Conservation (phyloP, 164 flowering plant species). For the Kalanchoe fedtschenkoi region DNA sequence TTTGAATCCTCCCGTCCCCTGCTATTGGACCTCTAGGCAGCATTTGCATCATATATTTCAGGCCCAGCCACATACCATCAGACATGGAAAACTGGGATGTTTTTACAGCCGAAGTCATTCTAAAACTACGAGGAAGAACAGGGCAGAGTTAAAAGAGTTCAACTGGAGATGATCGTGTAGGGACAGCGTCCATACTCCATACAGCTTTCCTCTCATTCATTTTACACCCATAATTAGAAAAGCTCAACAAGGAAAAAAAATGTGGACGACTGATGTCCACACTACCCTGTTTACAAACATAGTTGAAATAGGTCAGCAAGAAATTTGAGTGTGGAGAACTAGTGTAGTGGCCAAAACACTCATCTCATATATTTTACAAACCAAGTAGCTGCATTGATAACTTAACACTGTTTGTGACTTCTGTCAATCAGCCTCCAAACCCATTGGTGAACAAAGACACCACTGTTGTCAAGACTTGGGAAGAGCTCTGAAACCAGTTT, state of each 20-base stretch:
- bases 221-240: neutral
- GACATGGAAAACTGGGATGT: constrained; percentile 7
- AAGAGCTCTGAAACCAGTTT: constrained; percentile 43
- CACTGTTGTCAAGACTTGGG: constrained; percentile 42
- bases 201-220: neutral
- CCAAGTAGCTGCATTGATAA: constrained; percentile 1
- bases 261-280: too few relatives aligned
- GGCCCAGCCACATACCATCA: constrained; percentile 12
- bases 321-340: constrained; percentile 1
- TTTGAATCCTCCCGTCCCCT: too few relatives aligned
- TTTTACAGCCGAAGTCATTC: too few relatives aligned
- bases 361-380: constrained; percentile 9
- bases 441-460: constrained; percentile 74
- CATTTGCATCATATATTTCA: too few relatives aligned
- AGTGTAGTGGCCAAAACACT: constrained; percentile 5
- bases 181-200: neutral
- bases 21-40: too few relatives aligned
- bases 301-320: neutral
- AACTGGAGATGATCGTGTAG: neutral
- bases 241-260: too few relatives aligned
- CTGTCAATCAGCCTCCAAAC: constrained; percentile 25
- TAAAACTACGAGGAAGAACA: neutral
- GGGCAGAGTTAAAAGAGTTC: neutral
- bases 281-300: too few relatives aligned
- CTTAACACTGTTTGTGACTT: constrained; percentile 3